phyloP scores from a whole-genome alignment of 176 grass and related monocot genomes.

The Elymus sibiricus region DNA sequence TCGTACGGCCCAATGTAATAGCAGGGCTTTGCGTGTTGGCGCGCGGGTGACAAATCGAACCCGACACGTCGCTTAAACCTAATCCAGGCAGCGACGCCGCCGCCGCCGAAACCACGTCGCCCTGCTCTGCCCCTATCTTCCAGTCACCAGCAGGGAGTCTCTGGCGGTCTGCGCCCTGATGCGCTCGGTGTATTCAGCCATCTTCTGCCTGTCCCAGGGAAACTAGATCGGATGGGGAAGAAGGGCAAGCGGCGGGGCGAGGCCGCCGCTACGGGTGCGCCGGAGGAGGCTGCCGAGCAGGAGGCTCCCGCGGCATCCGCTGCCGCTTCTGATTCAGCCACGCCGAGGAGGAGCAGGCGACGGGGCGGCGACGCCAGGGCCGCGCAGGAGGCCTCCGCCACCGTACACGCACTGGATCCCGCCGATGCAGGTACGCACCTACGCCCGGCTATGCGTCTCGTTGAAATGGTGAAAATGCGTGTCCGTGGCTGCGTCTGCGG shows the following conservation, averaged over 20 bases:
- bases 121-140: not conserved
- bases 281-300: not conserved
- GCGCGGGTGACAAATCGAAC: not conserved
- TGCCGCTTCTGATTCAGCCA: not conserved
- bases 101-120: not conserved
- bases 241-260: not conserved
- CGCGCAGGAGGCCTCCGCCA: not conserved
- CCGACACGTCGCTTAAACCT: not conserved
- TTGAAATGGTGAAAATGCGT: not conserved
- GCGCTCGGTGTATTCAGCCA: not conserved
- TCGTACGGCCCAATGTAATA: not conserved
- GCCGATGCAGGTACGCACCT: slow-evolving; percentile 23
- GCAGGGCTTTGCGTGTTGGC: not conserved
- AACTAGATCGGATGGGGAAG: not conserved
- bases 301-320: not conserved
- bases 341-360: not conserved
- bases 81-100: not conserved
- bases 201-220: not conserved
- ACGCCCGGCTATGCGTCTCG: not conserved
- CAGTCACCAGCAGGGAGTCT: not conserved
- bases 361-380: not conserved
- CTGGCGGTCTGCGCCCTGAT: not conserved
- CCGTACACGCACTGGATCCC: not conserved
- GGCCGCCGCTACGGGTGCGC: not conserved
- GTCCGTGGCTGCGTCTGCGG: not conserved